A percentile compares a stretch with the other conserved stretches of the same genome.
Conservation (phyloP, 2,329 filamentous ascomycete genomes). For the Alternaria sp. region DNA sequence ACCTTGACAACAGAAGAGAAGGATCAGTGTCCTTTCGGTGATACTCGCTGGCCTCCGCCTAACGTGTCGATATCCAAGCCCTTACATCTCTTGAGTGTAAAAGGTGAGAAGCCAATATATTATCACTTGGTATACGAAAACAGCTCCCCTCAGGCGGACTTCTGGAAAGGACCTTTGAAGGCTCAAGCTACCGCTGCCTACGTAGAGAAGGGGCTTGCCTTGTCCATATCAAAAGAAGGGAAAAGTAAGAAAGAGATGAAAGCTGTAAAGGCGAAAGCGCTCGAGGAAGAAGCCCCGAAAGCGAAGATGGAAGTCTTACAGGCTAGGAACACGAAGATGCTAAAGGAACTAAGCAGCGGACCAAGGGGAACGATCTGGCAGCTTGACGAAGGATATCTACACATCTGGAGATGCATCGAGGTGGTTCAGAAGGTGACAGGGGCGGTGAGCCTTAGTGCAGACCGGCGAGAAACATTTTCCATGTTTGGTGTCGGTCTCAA, state of each 20-base stretch:
- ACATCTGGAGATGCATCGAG: slow-evolving; percentile 10
- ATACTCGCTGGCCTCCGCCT: slow-evolving; percentile 10
- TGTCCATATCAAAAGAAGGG: neutral
- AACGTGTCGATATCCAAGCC: slow-evolving; percentile 4
- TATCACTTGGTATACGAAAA: slow-evolving; percentile 18
- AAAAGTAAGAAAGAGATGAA: neutral
- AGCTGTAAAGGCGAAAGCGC: neutral
- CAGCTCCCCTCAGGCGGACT: neutral
- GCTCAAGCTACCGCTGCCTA: neutral
- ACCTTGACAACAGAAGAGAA: neutral
- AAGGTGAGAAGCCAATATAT: slow-evolving; percentile 5
- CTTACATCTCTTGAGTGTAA: neutral
- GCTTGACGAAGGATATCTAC: neutral
- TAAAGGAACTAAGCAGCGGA: slow-evolving; percentile 9
- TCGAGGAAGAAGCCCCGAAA: neutral
- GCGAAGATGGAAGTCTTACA: slow-evolving; percentile 1
- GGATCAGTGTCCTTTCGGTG: slow-evolving; percentile 4
- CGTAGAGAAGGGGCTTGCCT: neutral
- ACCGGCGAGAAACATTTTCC: slow-evolving; percentile 2
- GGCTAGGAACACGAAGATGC: neutral
- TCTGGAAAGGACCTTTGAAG: slow-evolving; percentile 7
- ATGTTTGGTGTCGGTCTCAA: slow-evolving; percentile 12
- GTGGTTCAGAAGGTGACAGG: slow-evolving; percentile 6
- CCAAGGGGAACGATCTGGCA: slow-evolving; percentile 11
- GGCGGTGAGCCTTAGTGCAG: neutral